Conservation (phyloP, 805 yeast genomes). For the Ogataea minuta region DNA sequence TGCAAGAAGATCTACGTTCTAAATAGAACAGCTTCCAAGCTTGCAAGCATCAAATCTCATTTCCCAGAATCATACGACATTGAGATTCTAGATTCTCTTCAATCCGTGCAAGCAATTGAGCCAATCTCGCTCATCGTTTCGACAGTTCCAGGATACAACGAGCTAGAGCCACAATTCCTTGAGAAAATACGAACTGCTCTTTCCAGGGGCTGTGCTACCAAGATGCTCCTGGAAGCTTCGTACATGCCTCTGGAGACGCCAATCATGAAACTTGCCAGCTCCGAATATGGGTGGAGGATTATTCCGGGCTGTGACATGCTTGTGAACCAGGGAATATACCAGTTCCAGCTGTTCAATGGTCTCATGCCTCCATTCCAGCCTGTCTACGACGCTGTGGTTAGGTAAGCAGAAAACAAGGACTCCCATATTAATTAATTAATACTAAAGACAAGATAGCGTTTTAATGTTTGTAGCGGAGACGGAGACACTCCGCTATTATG, state of each 20-base stretch:
- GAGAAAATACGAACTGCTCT: slow-evolving; percentile 48
- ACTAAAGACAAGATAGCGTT: slow-evolving; percentile 1
- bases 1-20: slow-evolving; percentile 72
- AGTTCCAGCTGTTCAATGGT: slow-evolving; percentile 77
- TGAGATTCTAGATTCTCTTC: slow-evolving; percentile 50
- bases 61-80: slow-evolving; percentile 63
- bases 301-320: slow-evolving; percentile 90
- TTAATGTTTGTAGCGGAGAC: slow-evolving; percentile 10
- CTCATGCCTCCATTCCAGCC: slow-evolving; percentile 59
- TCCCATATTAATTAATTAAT: slow-evolving; percentile 1
- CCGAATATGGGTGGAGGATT: slow-evolving; percentile 68
- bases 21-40: slow-evolving; percentile 74
- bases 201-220: slow-evolving; percentile 41
- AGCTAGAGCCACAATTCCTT: slow-evolving; percentile 54
- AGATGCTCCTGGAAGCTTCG: slow-evolving; percentile 83
- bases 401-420: slow-evolving; percentile 3
- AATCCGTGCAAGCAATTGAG: slow-evolving; percentile 43
- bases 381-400: slow-evolving; percentile 57
- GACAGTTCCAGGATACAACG: slow-evolving; percentile 81
- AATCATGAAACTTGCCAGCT: slow-evolving; percentile 72
- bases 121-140: slow-evolving; percentile 63
- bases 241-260: slow-evolving; percentile 89
- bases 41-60: slow-evolving; percentile 52
- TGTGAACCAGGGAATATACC: slow-evolving; percentile 89
- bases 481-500: slow-evolving; percentile 4